Conservation (phyloP, 2,329 filamentous ascomycete species). For the Diaporthe sp. region DNA sequence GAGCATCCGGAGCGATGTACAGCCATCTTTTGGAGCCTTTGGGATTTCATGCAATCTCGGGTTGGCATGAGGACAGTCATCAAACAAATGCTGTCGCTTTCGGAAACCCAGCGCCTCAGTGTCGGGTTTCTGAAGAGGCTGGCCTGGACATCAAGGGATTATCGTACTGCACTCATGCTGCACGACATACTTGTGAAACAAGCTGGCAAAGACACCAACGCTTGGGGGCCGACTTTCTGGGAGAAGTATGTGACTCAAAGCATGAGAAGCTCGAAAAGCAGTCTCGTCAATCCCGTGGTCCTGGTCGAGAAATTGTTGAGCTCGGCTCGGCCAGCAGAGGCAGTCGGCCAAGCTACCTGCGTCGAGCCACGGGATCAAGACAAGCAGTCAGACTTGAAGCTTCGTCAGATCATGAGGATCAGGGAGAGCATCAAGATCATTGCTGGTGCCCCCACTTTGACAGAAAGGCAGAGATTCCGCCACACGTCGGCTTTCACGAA, state of each 20-base stretch:
- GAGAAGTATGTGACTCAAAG: constrained; percentile 40
- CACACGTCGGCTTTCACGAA: constrained; percentile 49
- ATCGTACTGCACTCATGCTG: constrained; percentile 40
- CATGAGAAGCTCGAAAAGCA: constrained; percentile 18
- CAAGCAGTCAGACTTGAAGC: neutral
- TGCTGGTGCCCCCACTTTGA: constrained; percentile 9
- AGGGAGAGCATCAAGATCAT: constrained; percentile 26
- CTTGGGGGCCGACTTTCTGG: constrained; percentile 44
- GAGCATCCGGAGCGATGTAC: constrained; percentile 9
- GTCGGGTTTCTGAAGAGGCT: constrained; percentile 40
- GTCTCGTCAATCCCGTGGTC: constrained; percentile 18
- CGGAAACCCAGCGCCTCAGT: constrained; percentile 37
- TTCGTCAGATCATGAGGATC: constrained; percentile 24
- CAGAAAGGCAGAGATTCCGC: constrained; percentile 44
- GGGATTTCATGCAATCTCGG: constrained; percentile 41
- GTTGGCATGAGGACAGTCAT: constrained; percentile 39
- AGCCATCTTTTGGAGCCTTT: constrained; percentile 41
- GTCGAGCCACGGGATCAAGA: neutral
- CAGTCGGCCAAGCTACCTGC: neutral
- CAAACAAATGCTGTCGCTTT: constrained; percentile 40
- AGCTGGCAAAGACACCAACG: neutral
- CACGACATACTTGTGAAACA: constrained; percentile 39
- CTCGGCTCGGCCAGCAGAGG: constrained; percentile 12
- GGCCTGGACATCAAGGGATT: constrained; percentile 42
- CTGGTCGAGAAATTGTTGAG: constrained; percentile 24